Evolutionary conservation across 2,329 filamentous ascomycete species (phyloP), one percentile per base, ranked within the genome.

Genomic region (Penicillium sp.): DNA sequence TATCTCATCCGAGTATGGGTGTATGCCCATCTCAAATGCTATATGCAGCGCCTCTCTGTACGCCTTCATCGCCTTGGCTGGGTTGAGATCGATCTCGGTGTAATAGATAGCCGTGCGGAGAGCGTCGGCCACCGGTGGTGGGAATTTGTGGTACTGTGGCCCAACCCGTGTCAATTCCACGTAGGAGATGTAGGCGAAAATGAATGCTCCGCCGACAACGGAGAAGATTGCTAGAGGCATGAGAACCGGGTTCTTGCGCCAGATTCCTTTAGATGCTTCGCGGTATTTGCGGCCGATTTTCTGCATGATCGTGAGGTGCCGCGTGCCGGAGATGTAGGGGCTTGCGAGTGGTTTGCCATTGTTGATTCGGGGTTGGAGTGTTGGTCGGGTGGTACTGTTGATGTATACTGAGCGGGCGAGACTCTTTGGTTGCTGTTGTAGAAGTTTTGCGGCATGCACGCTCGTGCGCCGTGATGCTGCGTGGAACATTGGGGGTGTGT

Each of bases 1-100:
- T 34, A 97, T 87, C 72, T 97, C 92, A 66, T 97, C 90, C 4
- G 90, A 92, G 71, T 92, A 95, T 0, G 90, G 91, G 70, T 97
- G 91, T 78, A 99, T 84, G 0, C 87, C 86, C 50, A 89, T 70
- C 68, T 91, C 86, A 49, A 86, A 79, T 56, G 91, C 91, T 50
- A 88, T 82, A 60, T 87, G 81, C 56, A 97, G 79, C 3, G 92
- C 92, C 63, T 89, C 83, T 67, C 87, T 87, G 73, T 96, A 97
- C 73, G 91, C 91, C 65, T 91, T 89, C 58, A 95, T 80, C 0
- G 93, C 92, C 53, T 89, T 82, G 57, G 88, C 83, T 3, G 90
- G 86, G 58, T 96, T 88, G 5, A 89, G 82, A 39, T 85, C 81
- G 62, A 88, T 84, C 68, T 94, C 92, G 63, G 87, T 90, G 75